A percentile compares a stretch with the other conserved stretches of the same genome.
phyloP scores from a whole-genome alignment of 2,329 filamentous ascomycete genomes.

The Sclerotinia glacialis region DNA sequence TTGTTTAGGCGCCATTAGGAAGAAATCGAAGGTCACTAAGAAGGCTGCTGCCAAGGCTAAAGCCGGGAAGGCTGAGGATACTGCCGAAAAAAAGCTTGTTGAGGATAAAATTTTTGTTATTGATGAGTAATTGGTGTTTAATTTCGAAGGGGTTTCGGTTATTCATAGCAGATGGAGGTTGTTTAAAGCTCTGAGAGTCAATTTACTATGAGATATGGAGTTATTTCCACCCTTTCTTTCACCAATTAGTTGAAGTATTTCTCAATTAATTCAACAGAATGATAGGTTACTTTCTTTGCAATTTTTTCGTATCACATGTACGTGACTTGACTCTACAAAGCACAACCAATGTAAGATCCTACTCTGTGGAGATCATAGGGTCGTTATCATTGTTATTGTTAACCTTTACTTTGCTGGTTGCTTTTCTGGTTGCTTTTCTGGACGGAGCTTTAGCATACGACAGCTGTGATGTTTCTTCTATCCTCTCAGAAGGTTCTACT shows the following conservation, averaged over 20 bases:
- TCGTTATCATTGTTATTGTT: too few relatives aligned
- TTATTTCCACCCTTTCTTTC: background rate
- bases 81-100: too few relatives aligned
- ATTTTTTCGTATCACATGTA: background rate
- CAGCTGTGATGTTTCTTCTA: too few relatives aligned
- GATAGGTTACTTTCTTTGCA: background rate
- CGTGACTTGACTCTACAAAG: background rate
- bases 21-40: background rate
- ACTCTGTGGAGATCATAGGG: too few relatives aligned
- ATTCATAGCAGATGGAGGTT: background rate
- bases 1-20: background rate
- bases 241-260: background rate
- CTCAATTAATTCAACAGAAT: background rate
- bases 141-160: accelerated
- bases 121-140: too few relatives aligned
- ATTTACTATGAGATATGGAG: background rate
- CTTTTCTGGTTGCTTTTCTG: too few relatives aligned
- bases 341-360: too few relatives aligned
- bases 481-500: too few relatives aligned
- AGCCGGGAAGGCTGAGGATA: background rate
- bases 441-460: too few relatives aligned
- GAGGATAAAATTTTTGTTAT: too few relatives aligned
- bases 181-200: background rate
- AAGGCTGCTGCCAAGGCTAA: background rate
- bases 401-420: too few relatives aligned